These are phyloP conservation scores for Corynascus novoguineensis DNA, from an alignment of 495 filamentous ascomycete genomes.

Conservation along the genomic window DNA sequence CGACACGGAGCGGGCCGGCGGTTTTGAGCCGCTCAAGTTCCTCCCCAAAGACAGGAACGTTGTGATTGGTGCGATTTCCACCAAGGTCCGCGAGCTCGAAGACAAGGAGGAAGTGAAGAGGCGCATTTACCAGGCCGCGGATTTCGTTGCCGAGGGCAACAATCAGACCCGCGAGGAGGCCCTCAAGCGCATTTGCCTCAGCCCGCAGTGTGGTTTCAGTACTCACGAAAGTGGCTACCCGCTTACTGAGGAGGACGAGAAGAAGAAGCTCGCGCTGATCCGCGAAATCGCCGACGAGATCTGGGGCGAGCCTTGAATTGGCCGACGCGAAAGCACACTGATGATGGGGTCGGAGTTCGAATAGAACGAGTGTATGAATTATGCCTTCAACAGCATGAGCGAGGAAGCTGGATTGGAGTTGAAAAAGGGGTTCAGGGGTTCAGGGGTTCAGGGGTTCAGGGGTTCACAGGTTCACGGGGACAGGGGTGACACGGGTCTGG, in stretches of 20 bases:
- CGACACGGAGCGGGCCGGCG: conserved; percentile 67
- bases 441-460: too few species aligned
- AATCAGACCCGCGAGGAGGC: conserved; percentile 58
- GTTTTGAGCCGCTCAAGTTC: conserved; percentile 70
- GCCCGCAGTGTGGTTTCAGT: conserved; percentile 77
- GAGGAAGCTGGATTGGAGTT: background rate
- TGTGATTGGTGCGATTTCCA: conserved; percentile 68
- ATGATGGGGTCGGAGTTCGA: background rate
- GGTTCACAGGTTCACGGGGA: too few species aligned
- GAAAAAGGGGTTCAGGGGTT: background rate
- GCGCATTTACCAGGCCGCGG: conserved; percentile 60
- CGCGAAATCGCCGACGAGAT: conserved; percentile 65
- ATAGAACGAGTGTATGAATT: background rate
- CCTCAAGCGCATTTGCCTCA: conserved; percentile 61
- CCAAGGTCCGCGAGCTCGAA: conserved; percentile 68
- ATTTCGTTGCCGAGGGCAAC: conserved; percentile 65
- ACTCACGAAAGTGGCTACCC: conserved; percentile 65
- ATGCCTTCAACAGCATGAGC: background rate
- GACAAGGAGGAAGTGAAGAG: conserved; percentile 68
- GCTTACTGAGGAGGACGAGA: conserved; percentile 60
- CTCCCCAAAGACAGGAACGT: conserved; percentile 70
- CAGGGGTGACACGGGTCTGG: conserved; percentile 2
- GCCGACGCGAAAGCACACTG: background rate
- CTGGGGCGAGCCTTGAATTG: conserved; percentile 55
- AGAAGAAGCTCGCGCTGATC: conserved; percentile 62